These are phyloP conservation scores for Trypanosoma cruzi DNA, from an alignment of 208 protist species.

Conservation along the genomic window DNA sequence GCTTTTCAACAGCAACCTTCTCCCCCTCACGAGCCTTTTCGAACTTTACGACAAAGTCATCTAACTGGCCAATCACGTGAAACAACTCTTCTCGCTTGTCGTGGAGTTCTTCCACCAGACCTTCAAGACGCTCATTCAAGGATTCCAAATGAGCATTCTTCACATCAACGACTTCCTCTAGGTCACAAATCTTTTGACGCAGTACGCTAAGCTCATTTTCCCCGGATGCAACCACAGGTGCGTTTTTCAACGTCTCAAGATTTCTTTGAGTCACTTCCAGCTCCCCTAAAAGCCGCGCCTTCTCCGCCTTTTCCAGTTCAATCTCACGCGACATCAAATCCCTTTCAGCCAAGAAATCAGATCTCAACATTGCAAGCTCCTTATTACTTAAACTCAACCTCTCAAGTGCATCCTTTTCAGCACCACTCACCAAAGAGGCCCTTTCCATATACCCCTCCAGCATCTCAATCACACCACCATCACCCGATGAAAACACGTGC, in stretches of 20 bases:
- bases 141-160: constrained; percentile 43
- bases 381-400: constrained; percentile 35
- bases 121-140: constrained; percentile 43
- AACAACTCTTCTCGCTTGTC: constrained; percentile 64
- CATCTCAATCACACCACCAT: constrained; percentile 33
- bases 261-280: neutral
- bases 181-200: constrained; percentile 17
- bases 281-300: constrained; percentile 6
- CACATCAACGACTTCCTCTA: constrained; percentile 22
- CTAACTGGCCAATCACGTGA: constrained; percentile 64
- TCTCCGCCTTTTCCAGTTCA: constrained; percentile 30
- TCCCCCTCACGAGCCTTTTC: constrained; percentile 50
- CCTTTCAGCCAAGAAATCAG: constrained; percentile 17
- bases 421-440: constrained; percentile 27
- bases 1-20: constrained; percentile 55
- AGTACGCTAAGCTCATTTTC: neutral
- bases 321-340: constrained; percentile 32
- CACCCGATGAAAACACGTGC: neutral
- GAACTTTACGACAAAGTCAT: constrained; percentile 56
- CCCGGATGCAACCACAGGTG: constrained; percentile 14
- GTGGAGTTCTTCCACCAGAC: constrained; percentile 55
- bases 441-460: constrained; percentile 42
- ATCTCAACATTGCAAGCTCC: constrained; percentile 32
- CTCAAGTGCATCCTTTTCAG: constrained; percentile 31
- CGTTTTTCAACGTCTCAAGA: neutral